Percentiles rank a stretch among this genome's conserved stretches.
These are phyloP conservation scores for Sporothrix brunneoviolacea DNA, from an alignment of 2,329 filamentous ascomycete genomes.

Conservation along the genomic window DNA sequence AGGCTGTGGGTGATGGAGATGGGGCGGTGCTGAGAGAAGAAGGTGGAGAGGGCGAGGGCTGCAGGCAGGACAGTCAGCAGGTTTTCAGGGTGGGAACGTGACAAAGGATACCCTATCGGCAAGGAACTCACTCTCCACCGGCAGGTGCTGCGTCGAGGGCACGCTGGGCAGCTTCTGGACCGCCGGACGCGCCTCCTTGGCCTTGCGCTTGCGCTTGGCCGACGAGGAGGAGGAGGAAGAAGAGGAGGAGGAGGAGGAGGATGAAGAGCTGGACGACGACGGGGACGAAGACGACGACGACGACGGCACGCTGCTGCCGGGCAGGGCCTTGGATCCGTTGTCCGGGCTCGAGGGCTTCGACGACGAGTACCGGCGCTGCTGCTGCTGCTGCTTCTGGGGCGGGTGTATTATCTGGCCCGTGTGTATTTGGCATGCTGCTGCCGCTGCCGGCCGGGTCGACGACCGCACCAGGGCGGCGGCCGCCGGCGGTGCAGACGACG, in stretches of 20 bases:
- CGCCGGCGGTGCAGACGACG: constrained; percentile 5
- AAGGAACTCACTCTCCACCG: constrained; percentile 61
- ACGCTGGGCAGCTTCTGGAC: constrained; percentile 61
- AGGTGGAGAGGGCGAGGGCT: constrained; percentile 77
- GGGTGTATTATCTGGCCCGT: constrained; percentile 23
- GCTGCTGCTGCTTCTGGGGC: constrained; percentile 18
- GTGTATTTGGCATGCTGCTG: constrained; percentile 26
- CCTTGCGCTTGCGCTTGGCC: constrained; percentile 52
- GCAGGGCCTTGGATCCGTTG: constrained; percentile 46
- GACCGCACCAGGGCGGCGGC: constrained; percentile 5
- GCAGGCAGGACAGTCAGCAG: constrained; percentile 50
- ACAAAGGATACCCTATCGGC: constrained; percentile 38
- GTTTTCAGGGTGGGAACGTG: no score
- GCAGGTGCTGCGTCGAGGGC: constrained; percentile 66
- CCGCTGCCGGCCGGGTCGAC: neutral
- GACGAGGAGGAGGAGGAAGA: constrained; percentile 37
- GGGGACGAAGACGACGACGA: constrained; percentile 29
- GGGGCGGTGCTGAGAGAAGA: constrained; percentile 93
- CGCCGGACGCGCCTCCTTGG: constrained; percentile 40
- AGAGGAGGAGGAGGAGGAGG: neutral
- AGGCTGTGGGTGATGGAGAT: constrained; percentile 82
- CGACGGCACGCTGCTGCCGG: constrained; percentile 45
- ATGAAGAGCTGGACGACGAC: neutral
- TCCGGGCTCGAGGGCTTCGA: constrained; percentile 58
- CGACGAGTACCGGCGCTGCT: constrained; percentile 52